Evolutionary conservation across 176 grass and related monocot species (phyloP), one percentile per base, ranked within the genome.

Genomic region (Thalia dealbata): DNA sequence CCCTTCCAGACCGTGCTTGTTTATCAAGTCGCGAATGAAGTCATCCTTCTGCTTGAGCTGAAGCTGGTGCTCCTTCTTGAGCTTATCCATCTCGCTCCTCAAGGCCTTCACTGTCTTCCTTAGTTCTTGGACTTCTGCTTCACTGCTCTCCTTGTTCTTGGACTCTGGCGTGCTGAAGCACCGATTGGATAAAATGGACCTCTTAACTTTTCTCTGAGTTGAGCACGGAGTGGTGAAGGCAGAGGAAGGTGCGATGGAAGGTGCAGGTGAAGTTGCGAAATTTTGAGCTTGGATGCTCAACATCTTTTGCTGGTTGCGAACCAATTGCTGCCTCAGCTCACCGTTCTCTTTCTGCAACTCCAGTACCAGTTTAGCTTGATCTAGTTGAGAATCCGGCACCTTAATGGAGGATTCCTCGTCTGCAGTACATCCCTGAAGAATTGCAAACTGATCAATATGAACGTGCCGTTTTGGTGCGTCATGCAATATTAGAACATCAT

Each of bases 291-390:
- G 85, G 22, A 81, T 55, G 32, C 68, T 74, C 48, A 93, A 69
- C 68, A 93, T 69, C 88, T 93, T 99, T 78, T 93, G 83, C 74
- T 99, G 90, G 44, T 86, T 83, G 72, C 71, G 82, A 54, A 84
- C 82, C 59, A 99, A 66, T 50, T 99, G 95, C 76, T 93, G 87
- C 74, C 95, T 83, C 70, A 99, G 78, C 58, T 86, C 77, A 65
- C 89, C 76, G 19, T 99, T 99, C 73, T 99, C 90, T 76, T 91
- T 99, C 73, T 99, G 95, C 21, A 93, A 67, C 64, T 93, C 89
- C 75, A 99, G 23, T 19, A 99, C 76, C 24, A 92, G 83, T 75
- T 93, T 93, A 32, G 86, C 84, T 28, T 96, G 86, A 67, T 88
- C 92, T 10, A 82, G 48, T 77, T 84, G 83, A 26, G 85, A 93